These are phyloP conservation scores for Neoascochyta sp. DNA, from an alignment of 2,329 filamentous ascomycete genomes.

Conservation along the genomic window DNA sequence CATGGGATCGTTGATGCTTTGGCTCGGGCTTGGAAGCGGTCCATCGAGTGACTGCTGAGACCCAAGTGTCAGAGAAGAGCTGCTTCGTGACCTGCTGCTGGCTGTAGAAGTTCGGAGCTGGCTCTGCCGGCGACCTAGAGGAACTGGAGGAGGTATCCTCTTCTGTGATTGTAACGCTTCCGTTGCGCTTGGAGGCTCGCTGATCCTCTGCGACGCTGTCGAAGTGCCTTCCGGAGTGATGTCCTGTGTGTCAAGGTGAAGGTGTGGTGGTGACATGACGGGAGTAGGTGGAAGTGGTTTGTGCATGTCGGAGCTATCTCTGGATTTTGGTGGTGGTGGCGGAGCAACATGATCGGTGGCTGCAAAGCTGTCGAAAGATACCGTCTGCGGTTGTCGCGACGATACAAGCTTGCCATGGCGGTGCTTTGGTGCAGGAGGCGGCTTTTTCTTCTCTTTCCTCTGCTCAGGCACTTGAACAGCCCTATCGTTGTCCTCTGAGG, in stretches of 20 bases:
- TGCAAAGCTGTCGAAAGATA: conserved; percentile 34
- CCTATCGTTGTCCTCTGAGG: conserved; percentile 50
- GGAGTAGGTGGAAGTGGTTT: conserved; percentile 61
- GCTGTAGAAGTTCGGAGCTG: conserved; percentile 31
- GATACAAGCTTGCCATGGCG: conserved; percentile 74
- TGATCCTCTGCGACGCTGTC: conserved; percentile 9
- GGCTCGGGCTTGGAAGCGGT: conserved; percentile 14
- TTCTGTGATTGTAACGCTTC: conserved; percentile 24
- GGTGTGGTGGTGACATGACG: conserved; percentile 14
- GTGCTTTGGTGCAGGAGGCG: conserved; percentile 63
- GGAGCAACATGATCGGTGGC: conserved; percentile 20
- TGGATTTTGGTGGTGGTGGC: conserved; percentile 18
- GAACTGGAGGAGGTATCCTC: conserved; percentile 34
- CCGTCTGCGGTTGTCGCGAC: conserved; percentile 40
- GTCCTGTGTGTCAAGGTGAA: conserved; percentile 22
- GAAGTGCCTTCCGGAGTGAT: conserved; percentile 13
- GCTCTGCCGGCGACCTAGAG: conserved; percentile 35
- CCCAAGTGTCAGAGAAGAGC: conserved; percentile 35
- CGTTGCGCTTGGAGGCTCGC: conserved; percentile 16
- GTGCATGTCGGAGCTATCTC: conserved; percentile 51
- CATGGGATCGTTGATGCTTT: conserved; percentile 13
- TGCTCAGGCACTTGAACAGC: conserved; percentile 22
- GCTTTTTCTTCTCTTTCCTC: conserved; percentile 61
- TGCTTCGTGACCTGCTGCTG: conserved; percentile 33
- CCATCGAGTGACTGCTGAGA: conserved; percentile 33